Percentiles rank a stretch among this genome's conserved stretches.
phyloP scores from a whole-genome alignment of 768 basidiomycete species.

The Naematelia encephala region DNA sequence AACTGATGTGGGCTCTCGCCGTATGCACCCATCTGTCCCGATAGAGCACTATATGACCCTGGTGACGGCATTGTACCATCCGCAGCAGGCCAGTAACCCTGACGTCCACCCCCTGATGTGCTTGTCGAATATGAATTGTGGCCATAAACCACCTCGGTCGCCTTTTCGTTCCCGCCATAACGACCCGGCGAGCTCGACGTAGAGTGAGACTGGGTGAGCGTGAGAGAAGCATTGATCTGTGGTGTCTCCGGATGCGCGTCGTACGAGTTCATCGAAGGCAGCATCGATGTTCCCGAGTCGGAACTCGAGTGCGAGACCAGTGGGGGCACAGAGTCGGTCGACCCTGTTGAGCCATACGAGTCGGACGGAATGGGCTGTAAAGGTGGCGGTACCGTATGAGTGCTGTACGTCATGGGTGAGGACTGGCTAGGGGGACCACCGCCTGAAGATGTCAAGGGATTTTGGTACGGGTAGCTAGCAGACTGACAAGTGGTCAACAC shows the following conservation, averaged over 20 bases:
- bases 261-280: not conserved
- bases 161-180: not conserved
- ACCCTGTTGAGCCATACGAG: not conserved
- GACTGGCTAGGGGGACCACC: constrained; percentile 2
- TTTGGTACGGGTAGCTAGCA: constrained; percentile 8
- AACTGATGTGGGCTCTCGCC: constrained; percentile 24
- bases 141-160: constrained; percentile 5
- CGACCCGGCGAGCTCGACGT: constrained; percentile 1
- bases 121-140: constrained; percentile 1
- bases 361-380: constrained; percentile 13
- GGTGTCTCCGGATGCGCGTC: constrained; percentile 4
- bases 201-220: constrained; percentile 4
- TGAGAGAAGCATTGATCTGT: not conserved
- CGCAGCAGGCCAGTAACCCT: not conserved
- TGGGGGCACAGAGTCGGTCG: not conserved
- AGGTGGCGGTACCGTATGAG: not conserved
- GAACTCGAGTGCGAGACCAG: constrained; percentile 1
- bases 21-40: constrained; percentile 10
- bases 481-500: constrained; percentile 5
- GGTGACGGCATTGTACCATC: constrained; percentile 5
- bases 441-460: constrained; percentile 23
- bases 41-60: constrained; percentile 9
- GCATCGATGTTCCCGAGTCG: not conserved
- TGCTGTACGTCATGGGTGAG: constrained; percentile 5
- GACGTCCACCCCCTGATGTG: constrained; percentile 1